Evolutionary conservation across 352 stramenopile species (phyloP).

Genomic region (Globisporangium orthogonon): DNA sequence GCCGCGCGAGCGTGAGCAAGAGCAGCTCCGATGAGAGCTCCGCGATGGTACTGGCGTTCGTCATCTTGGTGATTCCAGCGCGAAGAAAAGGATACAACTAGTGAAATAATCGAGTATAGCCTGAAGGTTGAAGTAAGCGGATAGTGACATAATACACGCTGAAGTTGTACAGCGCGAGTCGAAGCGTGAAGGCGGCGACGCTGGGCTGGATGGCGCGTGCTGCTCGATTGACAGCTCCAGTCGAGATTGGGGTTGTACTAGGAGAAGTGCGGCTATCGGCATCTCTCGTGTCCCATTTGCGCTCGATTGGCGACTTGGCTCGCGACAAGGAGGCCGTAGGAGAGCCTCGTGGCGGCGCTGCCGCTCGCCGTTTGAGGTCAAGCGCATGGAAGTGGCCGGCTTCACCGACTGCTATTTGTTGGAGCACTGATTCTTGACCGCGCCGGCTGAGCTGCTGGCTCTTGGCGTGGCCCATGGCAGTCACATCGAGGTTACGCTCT

Average conservation of each 20-base stretch:
- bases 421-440: neutral
- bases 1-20: conserved; percentile 20
- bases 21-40: conserved; percentile 32
- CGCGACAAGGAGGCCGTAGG: too few species aligned
- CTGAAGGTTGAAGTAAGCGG: neutral
- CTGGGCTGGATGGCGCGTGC: too few species aligned
- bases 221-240: neutral
- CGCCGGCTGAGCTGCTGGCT: neutral
- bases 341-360: neutral
- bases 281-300: neutral
- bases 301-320: neutral
- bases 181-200: too few species aligned
- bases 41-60: conserved; percentile 5
- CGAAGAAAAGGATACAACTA: too few species aligned
- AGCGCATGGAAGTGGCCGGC: neutral
- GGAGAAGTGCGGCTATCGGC: neutral
- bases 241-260: neutral
- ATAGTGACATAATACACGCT: too few species aligned
- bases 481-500: neutral
- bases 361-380: neutral
- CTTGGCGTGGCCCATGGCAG: neutral
- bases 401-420: neutral
- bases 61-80: neutral
- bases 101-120: neutral
- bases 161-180: too few species aligned